Evolutionary conservation across 2,329 filamentous ascomycete genomes (phyloP).

Genomic region (Dactylella cylindrospora): DNA sequence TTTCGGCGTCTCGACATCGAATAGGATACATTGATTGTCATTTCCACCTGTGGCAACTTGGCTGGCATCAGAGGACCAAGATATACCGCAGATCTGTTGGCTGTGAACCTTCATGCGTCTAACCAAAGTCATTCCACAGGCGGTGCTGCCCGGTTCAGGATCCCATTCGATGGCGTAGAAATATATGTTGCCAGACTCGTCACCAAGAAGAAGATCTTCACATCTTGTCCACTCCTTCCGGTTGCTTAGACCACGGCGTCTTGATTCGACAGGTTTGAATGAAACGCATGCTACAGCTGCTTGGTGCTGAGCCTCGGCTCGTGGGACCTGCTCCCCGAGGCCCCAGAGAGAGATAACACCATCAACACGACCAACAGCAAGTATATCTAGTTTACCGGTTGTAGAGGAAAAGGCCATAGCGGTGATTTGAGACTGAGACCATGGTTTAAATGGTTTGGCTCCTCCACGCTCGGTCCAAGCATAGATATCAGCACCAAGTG

Average conservation of each 20-base stretch:
- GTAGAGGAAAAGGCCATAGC: constrained; percentile 86
- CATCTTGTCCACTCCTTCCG: constrained; percentile 54
- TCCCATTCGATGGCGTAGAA: constrained; percentile 90
- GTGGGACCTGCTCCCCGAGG: constrained; percentile 65
- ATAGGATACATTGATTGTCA: constrained; percentile 84
- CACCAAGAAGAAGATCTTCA: constrained; percentile 84
- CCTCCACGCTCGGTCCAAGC: constrained; percentile 80
- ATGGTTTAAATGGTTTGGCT: constrained; percentile 62
- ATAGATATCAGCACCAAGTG: constrained; percentile 76
- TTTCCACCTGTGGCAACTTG: constrained; percentile 87
- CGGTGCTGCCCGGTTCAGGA: constrained; percentile 48
- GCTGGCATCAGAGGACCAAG: constrained; percentile 75
- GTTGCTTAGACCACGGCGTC: constrained; percentile 54
- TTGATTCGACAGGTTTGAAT: constrained; percentile 70
- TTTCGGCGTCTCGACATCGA: constrained; percentile 60
- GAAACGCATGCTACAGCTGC: constrained; percentile 74
- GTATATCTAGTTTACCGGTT: constrained; percentile 72
- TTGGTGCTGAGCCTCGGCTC: constrained; percentile 74
- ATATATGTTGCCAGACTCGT: constrained; percentile 78
- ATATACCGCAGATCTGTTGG: constrained; percentile 90
- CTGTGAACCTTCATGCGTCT: constrained; percentile 75
- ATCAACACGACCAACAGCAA: constrained; percentile 80
- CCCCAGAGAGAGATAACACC: constrained; percentile 77
- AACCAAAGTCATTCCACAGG: constrained; percentile 58
- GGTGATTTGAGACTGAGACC: constrained; percentile 65